Evolutionary conservation across 768 basidiomycete genomes (phyloP).

Genomic region (Lactarius sanguifluus): DNA sequence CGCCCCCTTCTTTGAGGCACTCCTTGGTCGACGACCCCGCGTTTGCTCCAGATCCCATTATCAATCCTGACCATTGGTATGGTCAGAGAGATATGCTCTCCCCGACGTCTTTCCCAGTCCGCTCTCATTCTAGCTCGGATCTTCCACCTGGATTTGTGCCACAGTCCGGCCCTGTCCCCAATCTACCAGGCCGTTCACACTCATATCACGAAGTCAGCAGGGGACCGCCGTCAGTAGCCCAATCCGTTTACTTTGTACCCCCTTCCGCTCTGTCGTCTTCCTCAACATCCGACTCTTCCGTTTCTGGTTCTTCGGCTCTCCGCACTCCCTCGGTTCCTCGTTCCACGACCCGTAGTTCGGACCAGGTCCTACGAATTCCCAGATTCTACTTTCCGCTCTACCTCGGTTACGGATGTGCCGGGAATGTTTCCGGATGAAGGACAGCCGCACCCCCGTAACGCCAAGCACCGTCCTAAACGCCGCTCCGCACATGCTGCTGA

Average conservation of each 20-base stretch:
- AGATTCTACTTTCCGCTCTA: slow-evolving; percentile 12
- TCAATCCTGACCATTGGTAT: slow-evolving; percentile 34
- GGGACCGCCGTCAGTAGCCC: slow-evolving; percentile 1
- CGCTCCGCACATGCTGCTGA: slow-evolving; percentile 12
- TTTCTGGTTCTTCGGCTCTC: slow-evolving; percentile 7
- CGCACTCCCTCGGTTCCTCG: slow-evolving; percentile 3
- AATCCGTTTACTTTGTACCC: slow-evolving; percentile 13
- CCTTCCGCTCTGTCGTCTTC: slow-evolving; percentile 17
- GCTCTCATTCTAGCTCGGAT: slow-evolving; percentile 19
- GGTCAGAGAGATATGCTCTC: slow-evolving; percentile 2
- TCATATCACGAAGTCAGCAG: slow-evolving; percentile 17
- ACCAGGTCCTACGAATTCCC: neutral
- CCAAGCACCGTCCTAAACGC: slow-evolving; percentile 18
- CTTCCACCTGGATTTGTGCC: slow-evolving; percentile 20
- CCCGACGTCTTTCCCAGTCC: neutral
- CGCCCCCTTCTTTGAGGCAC: slow-evolving; percentile 16
- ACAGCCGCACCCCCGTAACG: slow-evolving; percentile 4
- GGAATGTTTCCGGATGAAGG: slow-evolving; percentile 1
- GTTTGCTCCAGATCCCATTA: slow-evolving; percentile 37
- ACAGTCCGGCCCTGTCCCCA: slow-evolving; percentile 9
- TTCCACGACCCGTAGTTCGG: slow-evolving; percentile 12
- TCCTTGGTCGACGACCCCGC: slow-evolving; percentile 35
- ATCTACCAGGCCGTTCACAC: slow-evolving; percentile 8
- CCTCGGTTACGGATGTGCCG: slow-evolving; percentile 1
- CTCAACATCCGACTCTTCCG: slow-evolving; percentile 16